A percentile compares a stretch with the other conserved stretches of the same genome.
These are phyloP conservation scores for Fraxinus angustifolia DNA, from an alignment of 305 asterid species.

Conservation along the genomic window DNA sequence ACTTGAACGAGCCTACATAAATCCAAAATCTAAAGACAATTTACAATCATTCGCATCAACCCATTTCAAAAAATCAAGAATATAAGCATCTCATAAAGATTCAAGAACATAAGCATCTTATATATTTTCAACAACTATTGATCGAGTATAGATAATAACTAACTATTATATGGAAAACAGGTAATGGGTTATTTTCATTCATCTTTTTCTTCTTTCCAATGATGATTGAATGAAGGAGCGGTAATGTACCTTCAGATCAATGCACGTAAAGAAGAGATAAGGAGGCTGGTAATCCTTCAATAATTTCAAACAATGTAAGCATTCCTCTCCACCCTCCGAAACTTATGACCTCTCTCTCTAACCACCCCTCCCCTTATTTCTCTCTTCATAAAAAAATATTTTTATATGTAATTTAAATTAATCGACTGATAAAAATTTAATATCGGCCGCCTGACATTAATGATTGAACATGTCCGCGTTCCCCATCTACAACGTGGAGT, in stretches of 20 bases:
- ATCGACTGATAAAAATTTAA: neutral
- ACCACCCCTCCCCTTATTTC: conserved; percentile 37
- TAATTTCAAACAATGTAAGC: conserved; percentile 43
- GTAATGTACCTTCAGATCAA: conserved; percentile 63
- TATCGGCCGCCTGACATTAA: conserved; percentile 30
- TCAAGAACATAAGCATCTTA: conserved; percentile 11
- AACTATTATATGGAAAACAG: neutral
- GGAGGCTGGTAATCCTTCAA: conserved; percentile 56
- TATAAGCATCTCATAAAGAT: neutral
- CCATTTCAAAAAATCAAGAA: neutral
- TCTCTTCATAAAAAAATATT: conserved; percentile 18
- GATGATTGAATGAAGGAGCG: neutral
- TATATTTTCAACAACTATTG: neutral
- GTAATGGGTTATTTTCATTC: neutral
- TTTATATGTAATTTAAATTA: neutral
- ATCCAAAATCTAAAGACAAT: neutral
- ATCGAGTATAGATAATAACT: neutral
- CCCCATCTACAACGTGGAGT: conserved; percentile 12
- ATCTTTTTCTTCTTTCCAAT: neutral
- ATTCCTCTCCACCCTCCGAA: conserved; percentile 5
- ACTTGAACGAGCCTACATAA: neutral
- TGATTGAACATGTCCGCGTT: conserved; percentile 32
- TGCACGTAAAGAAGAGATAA: conserved; percentile 48
- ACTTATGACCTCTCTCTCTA: conserved; percentile 7
- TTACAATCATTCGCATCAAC: neutral